Base-by-base conservation (phyloP, 352 stramenopile genomes). In the Phytopythium chamaehyphon region DNA sequence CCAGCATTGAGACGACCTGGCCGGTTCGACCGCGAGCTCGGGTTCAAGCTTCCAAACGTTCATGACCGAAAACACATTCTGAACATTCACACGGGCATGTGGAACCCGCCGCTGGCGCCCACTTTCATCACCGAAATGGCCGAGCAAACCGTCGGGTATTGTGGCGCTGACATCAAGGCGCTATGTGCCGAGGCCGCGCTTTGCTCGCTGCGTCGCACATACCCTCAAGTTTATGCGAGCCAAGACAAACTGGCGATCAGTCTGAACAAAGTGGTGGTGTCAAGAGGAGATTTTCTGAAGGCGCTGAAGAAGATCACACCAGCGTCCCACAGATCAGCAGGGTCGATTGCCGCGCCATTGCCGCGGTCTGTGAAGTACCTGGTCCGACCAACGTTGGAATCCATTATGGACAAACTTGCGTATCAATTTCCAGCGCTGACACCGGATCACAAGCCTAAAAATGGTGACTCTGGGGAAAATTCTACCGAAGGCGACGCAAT, bases 1-100 rank as follows among this genome's bases (percentile, higher is more conserved):
- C 84, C 90, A 6, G 96, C 97, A 12, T 64, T 99, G 23, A 76
- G 98, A 31, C 76, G 97, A 33, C 94, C 96, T 11, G 96, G 95
- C 15, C 87, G 92, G 0, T 98, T 98, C 47, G 92, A 98, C 60
- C 83, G 91, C 40, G 87, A 97, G 56, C 61, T 98, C 23, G 79
- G 77, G 3, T 97, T 98, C 49, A 89, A 88, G 37, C 54, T 98
- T 10, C 92, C 92, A 3, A 91, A 93, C 42, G 68, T 81, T 7
- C 62, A 62, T 5, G 89, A 94, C 23, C 80, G 92, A 2, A 73
- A 81, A 51, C 74, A 86, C 22, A 97, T 98, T 63, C 59, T 98
- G 23, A 59, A 63, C 21, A 96, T 97, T 47, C 87, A 97, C 62
- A 89, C 88, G 6, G 83, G 76, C 37, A 69, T 81, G 38, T 97